Conservation (phyloP, 1,284 basidiomycete species). For the Stygiomarasmius scandens region DNA sequence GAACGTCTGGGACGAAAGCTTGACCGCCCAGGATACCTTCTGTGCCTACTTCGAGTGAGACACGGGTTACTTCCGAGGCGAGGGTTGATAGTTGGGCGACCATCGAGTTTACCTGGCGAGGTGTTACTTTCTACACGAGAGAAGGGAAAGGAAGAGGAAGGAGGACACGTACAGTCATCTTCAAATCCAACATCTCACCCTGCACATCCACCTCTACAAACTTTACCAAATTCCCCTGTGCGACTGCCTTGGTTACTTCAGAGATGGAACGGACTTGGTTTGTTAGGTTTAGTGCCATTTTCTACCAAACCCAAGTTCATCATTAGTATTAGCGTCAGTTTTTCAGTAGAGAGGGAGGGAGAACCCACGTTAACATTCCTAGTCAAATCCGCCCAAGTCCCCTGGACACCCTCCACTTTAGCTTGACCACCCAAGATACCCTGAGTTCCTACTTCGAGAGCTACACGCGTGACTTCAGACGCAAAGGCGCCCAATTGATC, state of each 20-base stretch:
- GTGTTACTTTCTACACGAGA: background rate
- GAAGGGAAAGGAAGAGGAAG: background rate
- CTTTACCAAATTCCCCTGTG: slow-evolving; percentile 87
- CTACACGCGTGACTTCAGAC: slow-evolving; percentile 60
- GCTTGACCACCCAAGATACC: slow-evolving; percentile 95
- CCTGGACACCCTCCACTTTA: slow-evolving; percentile 89
- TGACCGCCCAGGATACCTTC: slow-evolving; percentile 97
- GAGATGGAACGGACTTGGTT: slow-evolving; percentile 98
- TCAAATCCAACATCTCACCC: slow-evolving; percentile 96
- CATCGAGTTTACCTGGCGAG: slow-evolving; percentile 75
- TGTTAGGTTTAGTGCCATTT: slow-evolving; percentile 88
- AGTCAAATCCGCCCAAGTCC: slow-evolving; percentile 93
- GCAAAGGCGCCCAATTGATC: slow-evolving; percentile 91
- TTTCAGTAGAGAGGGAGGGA: too few relatives aligned
- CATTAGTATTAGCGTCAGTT: background rate
- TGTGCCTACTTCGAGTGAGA: slow-evolving; percentile 81
- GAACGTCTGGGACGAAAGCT: slow-evolving; percentile 83
- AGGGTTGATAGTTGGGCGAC: slow-evolving; percentile 84
- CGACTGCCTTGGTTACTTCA: slow-evolving; percentile 96
- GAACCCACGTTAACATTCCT: slow-evolving; percentile 80
- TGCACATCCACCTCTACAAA: slow-evolving; percentile 95
- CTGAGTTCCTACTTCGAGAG: slow-evolving; percentile 75
- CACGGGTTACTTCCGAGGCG: slow-evolving; percentile 84
- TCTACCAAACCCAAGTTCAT: slow-evolving; percentile 41
- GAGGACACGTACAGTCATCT: slow-evolving; percentile 59